Evolutionary conservation across 2,329 filamentous ascomycete species (phyloP), one percentile per base, ranked within the genome.

Genomic region (Orbilia quercus): DNA sequence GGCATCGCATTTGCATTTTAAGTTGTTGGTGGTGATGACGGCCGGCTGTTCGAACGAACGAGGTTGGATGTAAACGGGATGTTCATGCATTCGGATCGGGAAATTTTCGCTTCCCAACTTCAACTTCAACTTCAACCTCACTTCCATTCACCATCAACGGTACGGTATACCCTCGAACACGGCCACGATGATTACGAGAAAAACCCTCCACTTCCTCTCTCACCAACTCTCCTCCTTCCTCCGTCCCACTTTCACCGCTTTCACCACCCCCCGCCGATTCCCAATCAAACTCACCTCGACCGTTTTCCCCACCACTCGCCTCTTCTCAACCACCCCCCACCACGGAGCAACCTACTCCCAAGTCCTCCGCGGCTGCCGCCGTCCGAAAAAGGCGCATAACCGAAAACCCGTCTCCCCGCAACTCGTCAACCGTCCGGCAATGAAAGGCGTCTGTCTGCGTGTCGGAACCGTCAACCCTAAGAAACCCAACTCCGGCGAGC

Each of bases 401-500:
- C 91, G 95, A 76, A 92, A 96, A 82, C 87, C 91, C 77, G 89
- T 91, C 57, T 98, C 94, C 1, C 95, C 95, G 0, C 93, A 94
- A 20, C 86, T 99, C 60, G 84, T 85, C 54, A 85, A 85, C 75
- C 86, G 91, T 45, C 92, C 95, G 2, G 87, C 90, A 79, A 89
- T 96, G 83, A 98, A 98, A 84, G 95, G 94, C 77, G 95, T 99
- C 38, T 98, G 95, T 81, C 84, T 99, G 76, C 93, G 96, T 80
- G 95, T 98, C 73, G 92, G 91, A 79, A 91, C 93, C 78, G 92
- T 91, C 78, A 92, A 95, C 79, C 95, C 95, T 65, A 99, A 99
- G 88, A 99, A 99, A 83, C 95, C 95, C 76, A 99, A 99, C 82
- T 99, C 95, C 25, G 95, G 93, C 64, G 92, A 98, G 85, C 86